Evolutionary conservation across 2,329 filamentous ascomycete genomes (phyloP), one percentile per base, ranked within the genome.

Genomic region (Talaromyces sp.): DNA sequence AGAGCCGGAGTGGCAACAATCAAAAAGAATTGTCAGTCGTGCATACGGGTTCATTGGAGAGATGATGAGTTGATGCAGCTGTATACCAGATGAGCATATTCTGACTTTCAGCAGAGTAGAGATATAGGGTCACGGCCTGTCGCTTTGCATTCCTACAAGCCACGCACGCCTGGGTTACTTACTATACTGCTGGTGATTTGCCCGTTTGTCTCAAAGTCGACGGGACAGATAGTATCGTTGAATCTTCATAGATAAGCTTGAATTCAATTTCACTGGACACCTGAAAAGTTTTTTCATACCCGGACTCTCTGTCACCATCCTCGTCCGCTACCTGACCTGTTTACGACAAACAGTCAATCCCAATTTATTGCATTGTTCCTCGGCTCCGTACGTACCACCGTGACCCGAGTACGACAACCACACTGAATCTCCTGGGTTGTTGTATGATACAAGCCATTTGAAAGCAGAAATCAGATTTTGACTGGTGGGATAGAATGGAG

Each of bases 1-100:
- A 0, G 84, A 86, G 35, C 85, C 85, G 2, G 83, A 85, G 72
- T 88, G 86, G 70, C 86, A 88, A 73, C 85, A 88, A 71, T 88
- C 86, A 69, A 88, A 83, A 33, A 88, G 74, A 68, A 86, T 80
- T 70, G 84, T 85, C 14, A 87, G 76, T 1, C 82, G 82, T 67
- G 81, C 82, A 13, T 75, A 78, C 0, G 82, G 79, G 24, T 83
- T 80, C 73, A 87, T 77, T 1, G 76, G 74, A 0, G 82, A 82
- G 19, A 87, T 82, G 10, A 87, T 79, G 58, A 80, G 78, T 54
- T 80, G 75, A 70, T 87, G 85, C 16, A 87, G 74, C 65, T 69
- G 33, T 39, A 54, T 41, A 48, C 22, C 3, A 14, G 24, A 59
- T 56, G 52, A 56, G 52, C 33, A 56, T 1, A 56, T 10, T 37